phyloP scores from a whole-genome alignment of 306 rosid genomes.

The Oxytropis ochrocephala region DNA sequence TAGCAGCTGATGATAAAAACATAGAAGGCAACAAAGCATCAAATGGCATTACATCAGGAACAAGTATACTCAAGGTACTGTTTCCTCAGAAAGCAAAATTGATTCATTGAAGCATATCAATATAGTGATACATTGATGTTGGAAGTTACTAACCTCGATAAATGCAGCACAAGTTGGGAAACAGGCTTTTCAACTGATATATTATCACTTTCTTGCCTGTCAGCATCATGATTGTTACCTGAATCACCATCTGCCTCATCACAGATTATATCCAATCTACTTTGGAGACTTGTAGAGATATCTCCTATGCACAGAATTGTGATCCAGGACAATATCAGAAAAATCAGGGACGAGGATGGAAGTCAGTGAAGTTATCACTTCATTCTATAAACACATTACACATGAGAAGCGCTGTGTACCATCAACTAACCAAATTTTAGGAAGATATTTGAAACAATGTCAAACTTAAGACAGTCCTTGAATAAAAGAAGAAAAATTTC shows the following conservation, averaged over 20 bases:
- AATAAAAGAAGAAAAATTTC: constrained; percentile 2
- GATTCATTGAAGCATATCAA: not conserved
- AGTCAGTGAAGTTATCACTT: constrained; percentile 8
- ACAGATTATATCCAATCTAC: constrained; percentile 86
- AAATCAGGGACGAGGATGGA: not conserved
- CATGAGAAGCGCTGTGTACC: constrained; percentile 1
- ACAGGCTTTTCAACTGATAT: constrained; percentile 45
- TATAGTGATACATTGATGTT: not conserved
- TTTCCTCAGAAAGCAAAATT: constrained; percentile 6
- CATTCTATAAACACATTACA: not conserved
- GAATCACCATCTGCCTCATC: constrained; percentile 68
- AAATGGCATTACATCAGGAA: not conserved
- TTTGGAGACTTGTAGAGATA: constrained; percentile 69
- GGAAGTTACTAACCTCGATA: constrained; percentile 40
- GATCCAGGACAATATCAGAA: constrained; percentile 1
- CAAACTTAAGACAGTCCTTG: not conserved
- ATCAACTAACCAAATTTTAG: not conserved
- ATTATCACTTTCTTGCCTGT: constrained; percentile 31
- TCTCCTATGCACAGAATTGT: constrained; percentile 46
- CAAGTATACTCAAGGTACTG: not conserved
- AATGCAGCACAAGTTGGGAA: constrained; percentile 42
- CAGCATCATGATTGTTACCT: constrained; percentile 27
- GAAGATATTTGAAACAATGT: not conserved
- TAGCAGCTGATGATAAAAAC: not conserved
- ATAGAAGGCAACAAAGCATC: constrained; percentile 1